Evolutionary conservation across 805 yeast genomes (phyloP).

Genomic region (Diddensiella santjacobensis): DNA sequence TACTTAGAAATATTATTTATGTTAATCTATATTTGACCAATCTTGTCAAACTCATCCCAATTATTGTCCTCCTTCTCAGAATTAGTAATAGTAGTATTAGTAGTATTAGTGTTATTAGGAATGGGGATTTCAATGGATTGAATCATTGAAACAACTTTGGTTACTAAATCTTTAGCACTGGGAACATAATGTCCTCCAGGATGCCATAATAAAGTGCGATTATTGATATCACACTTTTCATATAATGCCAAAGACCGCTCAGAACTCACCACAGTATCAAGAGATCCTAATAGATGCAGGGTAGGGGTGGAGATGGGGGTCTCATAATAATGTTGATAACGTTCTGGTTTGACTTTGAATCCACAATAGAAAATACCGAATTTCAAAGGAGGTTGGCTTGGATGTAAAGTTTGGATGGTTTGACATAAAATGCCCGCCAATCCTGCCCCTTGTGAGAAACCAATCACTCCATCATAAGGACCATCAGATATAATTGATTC

Average conservation of each 20-base stretch:
- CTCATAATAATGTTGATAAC: conserved; percentile 32
- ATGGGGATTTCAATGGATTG: conserved; percentile 1
- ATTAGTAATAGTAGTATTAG: too few species aligned
- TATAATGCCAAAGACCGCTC: conserved; percentile 63
- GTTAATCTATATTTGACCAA: conserved; percentile 28
- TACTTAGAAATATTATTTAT: too few species aligned
- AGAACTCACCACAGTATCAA: conserved; percentile 80
- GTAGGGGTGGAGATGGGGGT: conserved; percentile 38
- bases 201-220: conserved; percentile 57
- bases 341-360: conserved; percentile 29
- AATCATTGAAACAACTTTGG: conserved; percentile 32
- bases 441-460: conserved; percentile 95
- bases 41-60: conserved; percentile 38
- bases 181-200: conserved; percentile 99
- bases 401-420: conserved; percentile 52
- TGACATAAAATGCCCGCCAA: conserved; percentile 67
- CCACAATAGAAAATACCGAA: conserved; percentile 80
- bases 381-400: conserved; percentile 51
- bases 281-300: conserved; percentile 80
- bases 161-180: conserved; percentile 58
- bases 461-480: conserved; percentile 85
- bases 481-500: conserved; percentile 59
- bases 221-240: conserved; percentile 43
- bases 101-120: conserved; percentile 1
- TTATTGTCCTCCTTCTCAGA: conserved; percentile 25